Evolutionary conservation across 2,329 filamentous ascomycete genomes (phyloP), one percentile per base, ranked within the genome.

Genomic region (Colletotrichum kahawae): DNA sequence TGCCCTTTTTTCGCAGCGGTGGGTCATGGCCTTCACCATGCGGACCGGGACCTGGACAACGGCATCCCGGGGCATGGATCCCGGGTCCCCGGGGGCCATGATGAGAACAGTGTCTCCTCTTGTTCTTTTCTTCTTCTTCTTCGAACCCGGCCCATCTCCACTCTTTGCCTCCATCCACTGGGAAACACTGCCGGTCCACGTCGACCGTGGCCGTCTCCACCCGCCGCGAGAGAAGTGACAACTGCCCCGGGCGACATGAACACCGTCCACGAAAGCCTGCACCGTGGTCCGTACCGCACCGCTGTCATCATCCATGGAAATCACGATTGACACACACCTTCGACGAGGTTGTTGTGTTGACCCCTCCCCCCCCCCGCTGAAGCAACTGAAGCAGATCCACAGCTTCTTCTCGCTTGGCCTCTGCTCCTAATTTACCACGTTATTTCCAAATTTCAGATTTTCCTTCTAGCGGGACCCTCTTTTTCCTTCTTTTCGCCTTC

Each of bases 401-500:
- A 60, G 34, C n/a, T 51, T 60, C 59, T 56, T 67, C 60, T 71
- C 62, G 68, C 70, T 75, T 67, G 51, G 38, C 29, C 51, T 63
- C 62, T 63, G 31, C 31, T 75, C 72, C 71, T 71, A 75, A 75
- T 75, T 75, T 75, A 72, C 68, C 68, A 67, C 27, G 63, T 67
- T 71, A 71, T 67, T 74, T 75, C 63, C 31, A 62, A 67, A 71
- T 62, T 63, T 63, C 31, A 33, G 31, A 38, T 38, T 38, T 62
- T 64, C 43, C 71, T 74, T 74, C 67, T 74, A 74, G 71, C 68
- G 67, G 59, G 48, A 59, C 54, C 71, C 68, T 74, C 67, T 71
- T 71, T 71, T 75, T 71, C n/a, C 72, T 75, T 71, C 67, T 70
- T 57, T 59, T 75, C 72, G 57, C 72, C 72, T 75, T 75, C 72